Base-by-base conservation (phyloP, 2,329 filamentous ascomycete species). In the Scopulariopsis brevicaulis region DNA sequence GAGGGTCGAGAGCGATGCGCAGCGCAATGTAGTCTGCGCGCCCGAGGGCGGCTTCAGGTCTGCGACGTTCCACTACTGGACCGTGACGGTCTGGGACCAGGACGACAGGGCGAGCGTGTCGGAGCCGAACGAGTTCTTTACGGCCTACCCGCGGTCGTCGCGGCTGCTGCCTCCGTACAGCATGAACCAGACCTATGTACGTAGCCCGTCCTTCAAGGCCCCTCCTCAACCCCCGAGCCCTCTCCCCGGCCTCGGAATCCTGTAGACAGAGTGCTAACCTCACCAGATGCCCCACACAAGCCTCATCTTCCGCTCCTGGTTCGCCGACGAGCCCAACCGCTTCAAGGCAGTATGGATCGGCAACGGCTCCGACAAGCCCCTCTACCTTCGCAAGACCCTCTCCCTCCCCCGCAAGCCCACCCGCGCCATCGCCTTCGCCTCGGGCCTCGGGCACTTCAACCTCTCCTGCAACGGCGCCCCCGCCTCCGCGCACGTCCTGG, bases 281-380 rank as follows among this genome's bases (percentile, higher is more conserved):
- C 7, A 20, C 32, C 40, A 67, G 65, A 74, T 74, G 71, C 71
- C 70, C 11, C 71, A 74, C 57, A 67, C 68, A 4, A 72, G 70
- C 40, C 64, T 74, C 14, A 73, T 74, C 58, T 73, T 74, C 58
- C 67, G 70, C 32, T 68, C 70, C 5, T 74, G 71, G 71, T 73
- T 73, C 55, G 71, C 73, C 60, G 69, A 73, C 46, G 68, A 70
- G 59, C 61, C 62, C 20, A 70, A 73, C 59, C 65, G 70, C 40
- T 73, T 71, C 70, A 72, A 73, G 57, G 70, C 66, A 4, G 69
- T 72, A 2, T 73, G 70, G 71, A 69, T 74, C 35, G 71, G 71
- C 18, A 64, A 74, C 54, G 69, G 70, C 35, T 66, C 69, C 25
- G 71, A 73, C 57, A 73, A 73, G 51, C 71, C 71, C 24, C 59